Conservation (phyloP, 148 eudicot genomes). For the Chenopodium album region DNA sequence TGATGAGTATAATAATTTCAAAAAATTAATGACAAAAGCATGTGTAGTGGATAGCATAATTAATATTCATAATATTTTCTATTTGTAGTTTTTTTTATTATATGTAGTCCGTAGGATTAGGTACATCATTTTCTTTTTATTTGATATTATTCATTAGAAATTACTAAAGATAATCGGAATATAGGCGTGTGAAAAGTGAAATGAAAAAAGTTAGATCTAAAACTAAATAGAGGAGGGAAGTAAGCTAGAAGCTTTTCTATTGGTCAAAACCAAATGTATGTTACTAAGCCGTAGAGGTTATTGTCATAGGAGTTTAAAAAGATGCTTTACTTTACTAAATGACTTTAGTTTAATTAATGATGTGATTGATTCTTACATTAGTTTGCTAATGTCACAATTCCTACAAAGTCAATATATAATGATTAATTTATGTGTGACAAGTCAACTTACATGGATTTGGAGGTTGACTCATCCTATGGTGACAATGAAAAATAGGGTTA, state of each 20-base stretch:
- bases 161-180: no score
- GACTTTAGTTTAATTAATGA: slow-evolving; percentile 6
- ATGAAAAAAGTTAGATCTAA: no score
- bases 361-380: slow-evolving; percentile 25
- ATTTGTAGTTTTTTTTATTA: no score
- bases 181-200: no score
- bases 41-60: no score
- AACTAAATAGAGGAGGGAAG: no score
- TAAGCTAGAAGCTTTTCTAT: neutral
- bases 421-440: slow-evolving; percentile 12
- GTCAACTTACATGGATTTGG: slow-evolving; percentile 29
- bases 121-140: no score
- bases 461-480: slow-evolving; percentile 29
- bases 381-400: slow-evolving; percentile 21
- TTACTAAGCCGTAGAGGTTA: neutral
- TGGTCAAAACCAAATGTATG: slow-evolving; percentile 3
- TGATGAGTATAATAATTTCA: no score
- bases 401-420: slow-evolving; percentile 26
- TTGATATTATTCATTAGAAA: no score
- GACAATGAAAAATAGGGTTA: slow-evolving; percentile 12
- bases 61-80: no score
- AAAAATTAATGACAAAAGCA: no score
- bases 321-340: neutral
- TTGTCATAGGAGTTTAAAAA: neutral
- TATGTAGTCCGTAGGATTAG: no score